Base-by-base conservation (phyloP, 805 yeast genomes). In the Candida quercuum region DNA sequence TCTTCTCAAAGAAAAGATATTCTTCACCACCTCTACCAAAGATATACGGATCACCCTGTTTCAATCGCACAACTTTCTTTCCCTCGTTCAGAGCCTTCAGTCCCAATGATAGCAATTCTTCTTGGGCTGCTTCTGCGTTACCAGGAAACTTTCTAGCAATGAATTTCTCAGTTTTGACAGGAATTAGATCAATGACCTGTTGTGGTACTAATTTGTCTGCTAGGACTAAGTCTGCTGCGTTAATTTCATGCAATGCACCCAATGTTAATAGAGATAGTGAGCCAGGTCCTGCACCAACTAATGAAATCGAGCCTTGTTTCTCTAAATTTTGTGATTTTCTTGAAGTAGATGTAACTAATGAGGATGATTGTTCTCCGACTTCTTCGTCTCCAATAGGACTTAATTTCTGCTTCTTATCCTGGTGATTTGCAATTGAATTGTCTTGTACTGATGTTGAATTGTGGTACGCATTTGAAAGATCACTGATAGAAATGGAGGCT, bases 1-100 rank as follows among this genome's bases (percentile, higher is more conserved):
- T 73, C 17, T 67, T 51, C 21, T 69, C 52, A 60, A 91, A 91
- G 56, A 68, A 89, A 9, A 75, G 51, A 56, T 60, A 86, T 54
- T 91, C 98, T 62, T 91, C 98, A 28, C 96, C 96, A 31, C 98
- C 98, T 45, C 98, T 76, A 4, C 98, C 98, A 57, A 86, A 91
- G 23, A 91, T 85, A 59, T 87, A 91, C 9, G 98, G 98, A 58
- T 91, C 98, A 24, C 98, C 98, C 62, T 91, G 98, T 59, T 91
- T 91, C 48, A 91, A 71, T 41, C 98, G 69, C 3, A 91, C 94
- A 2, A 91, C 96, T 39, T 76, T 77, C 51, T 76, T 70, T 13
- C 96, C 96, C 36, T 69, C 59, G 20, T 66, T 46, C 19, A 87
- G 58, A 1, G 79, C 81, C 24, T 70, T 71, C 14, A 91, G 61